Evolutionary conservation across 768 basidiomycete genomes (phyloP), one percentile per base, ranked within the genome.

Genomic region (Tulasnella sp.): DNA sequence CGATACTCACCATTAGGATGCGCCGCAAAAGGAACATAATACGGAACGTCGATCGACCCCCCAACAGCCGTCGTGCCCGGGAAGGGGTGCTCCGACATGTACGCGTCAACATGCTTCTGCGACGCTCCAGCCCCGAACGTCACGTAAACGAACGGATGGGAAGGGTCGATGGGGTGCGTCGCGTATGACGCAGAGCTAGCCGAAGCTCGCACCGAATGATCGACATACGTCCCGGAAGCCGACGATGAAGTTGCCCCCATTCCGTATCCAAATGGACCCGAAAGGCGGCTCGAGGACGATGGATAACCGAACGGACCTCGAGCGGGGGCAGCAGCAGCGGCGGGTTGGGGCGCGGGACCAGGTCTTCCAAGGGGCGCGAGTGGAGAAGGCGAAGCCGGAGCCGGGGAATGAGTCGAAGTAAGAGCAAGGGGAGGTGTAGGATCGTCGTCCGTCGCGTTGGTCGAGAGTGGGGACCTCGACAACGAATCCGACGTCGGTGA

Each of bases 51-150:
- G 76, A 89, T 88, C 38, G 86, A 87, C 77, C 84, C 85, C 14
- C 90, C 91, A 2, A 86, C 84, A 36, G 89, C 82, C 56, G 90
- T 90, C 48, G 85, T 87, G 0, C 88, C 92, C 82, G 90, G 89
- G 71, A 95, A 85, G 44, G 90, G 92, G 82, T 93, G 87, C 62
- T 88, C 87, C 0, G 94, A 91, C 0, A 92, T 94, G 84, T 88
- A 94, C 19, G 88, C 88, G 83, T 97, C 96, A 62, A 97, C 88
- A 80, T 95, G 91, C 83, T 95, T 95, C 84, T 96, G 94, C 39
- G 90, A 87, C 87, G 91, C 91, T 2, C 96, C 96, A 7, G 95
- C 92, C 31, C 95, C 95, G 82, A 97, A 94, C 0, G 95, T 93
- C 14, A 96, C 91, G 84, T 90, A 96, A 46, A 92, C 93, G 77